Base-by-base conservation (phyloP, 139 green algal genomes). In the Auxenochlorella pyrenoidosa region DNA sequence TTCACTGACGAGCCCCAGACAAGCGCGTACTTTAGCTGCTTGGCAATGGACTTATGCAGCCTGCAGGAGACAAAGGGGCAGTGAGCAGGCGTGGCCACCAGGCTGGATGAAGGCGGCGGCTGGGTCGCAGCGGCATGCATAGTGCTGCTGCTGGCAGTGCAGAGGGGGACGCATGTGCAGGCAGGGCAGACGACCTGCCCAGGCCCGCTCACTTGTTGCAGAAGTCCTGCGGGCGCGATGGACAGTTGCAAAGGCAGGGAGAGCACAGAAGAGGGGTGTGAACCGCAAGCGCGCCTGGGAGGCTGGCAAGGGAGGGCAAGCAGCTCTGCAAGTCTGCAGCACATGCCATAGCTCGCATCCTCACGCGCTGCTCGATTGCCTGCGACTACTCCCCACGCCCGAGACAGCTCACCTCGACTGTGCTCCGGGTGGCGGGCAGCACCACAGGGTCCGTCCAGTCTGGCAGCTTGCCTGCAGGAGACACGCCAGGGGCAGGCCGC, bases 391-490 rank as follows among this genome's bases (percentile, higher is more conserved):
- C 60, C 2, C 63, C 63, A 38, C 1, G 28, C 63, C 5, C 5
- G 3, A 36, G 30, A 1, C 63, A 34, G 24, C 72, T 1, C 72
- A 79, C 95, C 91, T 99, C 97, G 38, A 99, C 94, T 0, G 93
- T 97, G 78, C 89, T 89, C 4, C 81, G 71, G 21, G n/a, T 76
- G 10, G 89, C 63, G 32, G 95, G 91, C 85, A 98, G 86, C 73
- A 99, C 94, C n/a, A 99, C 96, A 0, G 98, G 98, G 75, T 99
- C 98, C 70, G 97, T 96, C 90, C 98, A 99, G 91, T 99, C 98
- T 3, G 98, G 98, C 79, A 98, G 94, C 89, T 97, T 95, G 76
- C 95, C 90, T 95, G 90, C 84, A 79, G 54, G 54, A 63, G 12
- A 2, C 12, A 22, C 47, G 47, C 18, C 32, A 63, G 1, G 16